phyloP scores from a whole-genome alignment of 768 basidiomycete species.

The Lactarius hengduanensis region DNA sequence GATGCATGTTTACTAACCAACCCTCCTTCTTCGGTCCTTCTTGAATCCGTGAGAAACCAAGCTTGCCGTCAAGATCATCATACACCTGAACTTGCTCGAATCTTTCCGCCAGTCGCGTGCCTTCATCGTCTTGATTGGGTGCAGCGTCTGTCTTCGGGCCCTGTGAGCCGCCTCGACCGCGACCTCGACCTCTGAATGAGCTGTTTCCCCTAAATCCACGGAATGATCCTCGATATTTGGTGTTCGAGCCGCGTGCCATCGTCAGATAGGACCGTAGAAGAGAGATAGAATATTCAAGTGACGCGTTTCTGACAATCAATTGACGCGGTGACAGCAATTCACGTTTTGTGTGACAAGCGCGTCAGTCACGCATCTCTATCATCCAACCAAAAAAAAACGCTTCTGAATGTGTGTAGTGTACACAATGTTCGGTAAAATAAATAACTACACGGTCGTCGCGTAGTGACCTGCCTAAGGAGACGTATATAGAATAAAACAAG shows the following conservation, averaged over 20 bases:
- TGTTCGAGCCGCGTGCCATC: slow-evolving; percentile 26
- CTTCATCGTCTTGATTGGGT: slow-evolving; percentile 83
- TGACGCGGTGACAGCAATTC: not conserved
- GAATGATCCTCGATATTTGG: slow-evolving; percentile 36
- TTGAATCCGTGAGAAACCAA: slow-evolving; percentile 81
- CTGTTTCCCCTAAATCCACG: slow-evolving; percentile 42
- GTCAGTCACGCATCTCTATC: slow-evolving; percentile 15
- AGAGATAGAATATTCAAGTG: not conserved
- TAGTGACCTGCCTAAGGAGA: slow-evolving; percentile 21
- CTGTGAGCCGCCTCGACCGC: slow-evolving; percentile 44
- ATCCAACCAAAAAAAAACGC: not conserved
- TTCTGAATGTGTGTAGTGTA: slow-evolving; percentile 6
- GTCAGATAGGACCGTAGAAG: not conserved
- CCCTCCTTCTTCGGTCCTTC: slow-evolving; percentile 79
- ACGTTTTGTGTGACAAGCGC: slow-evolving; percentile 18
- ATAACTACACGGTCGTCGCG: slow-evolving; percentile 21
- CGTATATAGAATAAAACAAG: slow-evolving; percentile 22
- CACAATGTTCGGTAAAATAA: slow-evolving; percentile 7
- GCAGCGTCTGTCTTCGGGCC: slow-evolving; percentile 45
- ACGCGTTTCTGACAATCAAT: not conserved
- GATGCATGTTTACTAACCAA: slow-evolving; percentile 99
- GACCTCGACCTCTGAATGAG: slow-evolving; percentile 44
- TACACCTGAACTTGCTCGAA: slow-evolving; percentile 74
- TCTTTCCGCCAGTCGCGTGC: slow-evolving; percentile 78
- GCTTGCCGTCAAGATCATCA: slow-evolving; percentile 91